Evolutionary conservation across 176 grass and related monocot genomes (phyloP).

Genomic region (Cenchrus fungigraminus): DNA sequence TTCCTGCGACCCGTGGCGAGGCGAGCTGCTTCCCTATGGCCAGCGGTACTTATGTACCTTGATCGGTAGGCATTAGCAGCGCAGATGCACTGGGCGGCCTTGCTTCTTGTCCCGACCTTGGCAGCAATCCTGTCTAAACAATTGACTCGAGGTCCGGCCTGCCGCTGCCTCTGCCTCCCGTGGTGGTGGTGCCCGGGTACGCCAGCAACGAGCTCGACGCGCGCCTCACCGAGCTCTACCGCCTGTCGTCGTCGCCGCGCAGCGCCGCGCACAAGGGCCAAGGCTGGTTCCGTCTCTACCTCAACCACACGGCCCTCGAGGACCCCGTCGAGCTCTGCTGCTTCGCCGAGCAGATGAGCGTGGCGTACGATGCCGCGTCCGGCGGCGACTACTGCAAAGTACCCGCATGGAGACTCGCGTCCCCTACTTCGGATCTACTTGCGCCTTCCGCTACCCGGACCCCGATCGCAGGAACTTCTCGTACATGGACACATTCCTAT

Average conservation of each 20-base stretch:
- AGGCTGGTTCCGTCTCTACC: slow-evolving; percentile 58
- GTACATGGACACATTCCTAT: slow-evolving; percentile 53
- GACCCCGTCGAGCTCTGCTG: slow-evolving; percentile 27
- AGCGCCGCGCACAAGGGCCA: slow-evolving; percentile 14
- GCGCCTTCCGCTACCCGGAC: slow-evolving; percentile 27
- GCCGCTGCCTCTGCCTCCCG: not conserved
- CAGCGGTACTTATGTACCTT: not conserved
- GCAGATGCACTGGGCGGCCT: not conserved
- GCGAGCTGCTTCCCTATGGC: no score
- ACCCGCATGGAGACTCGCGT: slow-evolving; percentile 49
- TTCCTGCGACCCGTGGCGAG: no score
- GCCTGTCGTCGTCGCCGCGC: slow-evolving; percentile 35
- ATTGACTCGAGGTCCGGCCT: not conserved
- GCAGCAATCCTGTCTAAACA: not conserved
- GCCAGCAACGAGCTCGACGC: not conserved
- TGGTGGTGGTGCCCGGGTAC: slow-evolving; percentile 60
- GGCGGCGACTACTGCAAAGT: slow-evolving; percentile 56
- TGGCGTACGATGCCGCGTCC: slow-evolving; percentile 34
- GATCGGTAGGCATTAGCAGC: not conserved
- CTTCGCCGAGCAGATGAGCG: slow-evolving; percentile 51
- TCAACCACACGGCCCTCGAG: slow-evolving; percentile 40
- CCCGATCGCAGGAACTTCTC: slow-evolving; percentile 32
- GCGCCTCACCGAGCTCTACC: slow-evolving; percentile 40
- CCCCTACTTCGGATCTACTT: slow-evolving; percentile 52
- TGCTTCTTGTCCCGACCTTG: not conserved